Evolutionary conservation across 2,329 filamentous ascomycete genomes (phyloP).

Genomic region (Harringtonia aguacate): DNA sequence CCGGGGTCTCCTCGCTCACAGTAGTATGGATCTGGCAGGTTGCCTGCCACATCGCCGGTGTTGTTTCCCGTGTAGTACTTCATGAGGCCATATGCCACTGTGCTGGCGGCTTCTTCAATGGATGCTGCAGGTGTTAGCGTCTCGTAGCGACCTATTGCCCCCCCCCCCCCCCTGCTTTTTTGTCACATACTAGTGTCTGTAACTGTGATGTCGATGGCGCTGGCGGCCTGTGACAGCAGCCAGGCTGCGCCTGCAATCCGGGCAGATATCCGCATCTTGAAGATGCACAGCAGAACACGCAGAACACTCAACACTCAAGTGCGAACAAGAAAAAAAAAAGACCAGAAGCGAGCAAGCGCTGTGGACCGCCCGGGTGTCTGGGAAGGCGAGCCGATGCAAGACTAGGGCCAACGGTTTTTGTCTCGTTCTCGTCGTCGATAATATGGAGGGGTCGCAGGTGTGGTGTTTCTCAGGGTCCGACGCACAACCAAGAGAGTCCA

Average conservation of each 20-base stretch:
- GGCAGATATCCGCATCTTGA: background rate
- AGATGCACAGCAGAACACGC: background rate
- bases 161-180: no score
- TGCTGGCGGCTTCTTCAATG: constrained; percentile 35
- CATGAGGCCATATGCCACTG: constrained; percentile 25
- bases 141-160: no score
- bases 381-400: no score
- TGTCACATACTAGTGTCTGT: background rate
- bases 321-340: constrained; percentile 8
- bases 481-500: no score
- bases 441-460: no score
- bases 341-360: no score
- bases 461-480: no score
- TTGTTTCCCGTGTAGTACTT: constrained; percentile 46
- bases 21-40: constrained; percentile 51
- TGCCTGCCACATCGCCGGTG: constrained; percentile 46
- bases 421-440: no score
- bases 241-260: constrained; percentile 6
- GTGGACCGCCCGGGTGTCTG: no score
- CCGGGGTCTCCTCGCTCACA: constrained; percentile 31
- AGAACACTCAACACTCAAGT: constrained; percentile 9
- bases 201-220: constrained; percentile 8
- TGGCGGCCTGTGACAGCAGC: constrained; percentile 9
- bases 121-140: constrained; percentile 28
- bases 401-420: no score